Conservation (phyloP, 306 rosid genomes). For the Dalbergia oliveri region DNA sequence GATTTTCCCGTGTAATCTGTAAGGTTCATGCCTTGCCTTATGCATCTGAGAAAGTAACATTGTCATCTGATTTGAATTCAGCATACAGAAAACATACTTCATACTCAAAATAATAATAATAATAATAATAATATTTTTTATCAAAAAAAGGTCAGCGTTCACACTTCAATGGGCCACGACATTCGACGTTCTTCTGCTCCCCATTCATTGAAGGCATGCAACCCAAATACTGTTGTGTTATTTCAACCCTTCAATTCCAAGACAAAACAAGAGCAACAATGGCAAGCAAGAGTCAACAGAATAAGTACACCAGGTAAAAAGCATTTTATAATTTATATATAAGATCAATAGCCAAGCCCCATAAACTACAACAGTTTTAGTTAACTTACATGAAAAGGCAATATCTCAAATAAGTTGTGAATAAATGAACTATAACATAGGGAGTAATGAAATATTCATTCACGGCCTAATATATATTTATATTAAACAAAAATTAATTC, state of each 20-base stretch:
- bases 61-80: too few species aligned
- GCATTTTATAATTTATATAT: neutral
- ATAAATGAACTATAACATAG: constrained; percentile 11
- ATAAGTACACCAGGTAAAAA: neutral
- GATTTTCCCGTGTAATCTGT: neutral
- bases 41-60: neutral
- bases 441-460: constrained; percentile 40
- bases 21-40: neutral
- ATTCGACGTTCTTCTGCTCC: neutral
- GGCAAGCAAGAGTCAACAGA: neutral
- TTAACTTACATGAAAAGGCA: constrained; percentile 28
- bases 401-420: constrained; percentile 3
- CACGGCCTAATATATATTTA: neutral
- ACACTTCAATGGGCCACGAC: neutral
- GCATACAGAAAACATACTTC: too few species aligned
- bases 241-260: constrained; percentile 15
- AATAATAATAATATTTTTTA: too few species aligned
- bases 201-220: neutral
- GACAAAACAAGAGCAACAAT: constrained; percentile 18
- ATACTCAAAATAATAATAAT: too few species aligned
- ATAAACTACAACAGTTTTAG: constrained; percentile 39
- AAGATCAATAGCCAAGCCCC: constrained; percentile 22
- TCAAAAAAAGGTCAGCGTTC: too few species aligned
- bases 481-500: constrained; percentile 49
- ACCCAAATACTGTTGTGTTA: neutral